These are phyloP conservation scores for Phaseolus lunatus DNA, from an alignment of 306 rosid genomes.

Conservation along the genomic window DNA sequence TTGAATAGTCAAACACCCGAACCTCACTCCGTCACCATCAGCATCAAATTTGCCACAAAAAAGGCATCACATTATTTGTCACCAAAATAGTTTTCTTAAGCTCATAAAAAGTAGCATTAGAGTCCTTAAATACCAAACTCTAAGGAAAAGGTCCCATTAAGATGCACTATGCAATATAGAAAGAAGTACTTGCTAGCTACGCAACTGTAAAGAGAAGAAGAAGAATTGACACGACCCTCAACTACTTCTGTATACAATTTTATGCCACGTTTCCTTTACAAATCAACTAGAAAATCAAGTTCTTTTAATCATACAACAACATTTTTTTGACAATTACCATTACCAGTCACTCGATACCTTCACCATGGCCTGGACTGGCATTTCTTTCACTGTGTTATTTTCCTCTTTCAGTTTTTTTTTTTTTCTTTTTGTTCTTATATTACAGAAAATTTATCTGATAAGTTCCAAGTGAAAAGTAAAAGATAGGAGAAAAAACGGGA, in stretches of 20 bases:
- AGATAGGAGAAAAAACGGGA: background rate
- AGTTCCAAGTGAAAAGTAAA: constrained; percentile 24
- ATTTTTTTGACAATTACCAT: constrained; percentile 67
- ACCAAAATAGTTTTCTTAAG: background rate
- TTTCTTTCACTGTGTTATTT: constrained; percentile 29
- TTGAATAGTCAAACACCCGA: constrained; percentile 1
- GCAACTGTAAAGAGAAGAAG: background rate
- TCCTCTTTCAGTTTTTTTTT: constrained; percentile 13
- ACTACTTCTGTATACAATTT: constrained; percentile 34
- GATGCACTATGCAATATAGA: background rate
- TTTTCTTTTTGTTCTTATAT: constrained; percentile 18
- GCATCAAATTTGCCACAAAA: background rate
- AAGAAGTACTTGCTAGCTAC: background rate
- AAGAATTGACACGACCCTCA: constrained; percentile 26
- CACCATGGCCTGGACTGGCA: constrained; percentile 83
- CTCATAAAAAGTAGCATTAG: background rate
- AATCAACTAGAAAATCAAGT: constrained; percentile 42
- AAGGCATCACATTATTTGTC: background rate
- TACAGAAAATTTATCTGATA: constrained; percentile 45
- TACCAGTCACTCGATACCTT: constrained; percentile 79
- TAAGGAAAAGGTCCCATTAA: background rate
- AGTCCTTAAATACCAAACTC: background rate
- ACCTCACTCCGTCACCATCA: constrained; percentile 12
- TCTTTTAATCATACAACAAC: constrained; percentile 40
- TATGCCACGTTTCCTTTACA: constrained; percentile 55